Evolutionary conservation across 805 yeast species (phyloP), one percentile per base, ranked within the genome.

Genomic region (Wickerhamomyces mucosus): DNA sequence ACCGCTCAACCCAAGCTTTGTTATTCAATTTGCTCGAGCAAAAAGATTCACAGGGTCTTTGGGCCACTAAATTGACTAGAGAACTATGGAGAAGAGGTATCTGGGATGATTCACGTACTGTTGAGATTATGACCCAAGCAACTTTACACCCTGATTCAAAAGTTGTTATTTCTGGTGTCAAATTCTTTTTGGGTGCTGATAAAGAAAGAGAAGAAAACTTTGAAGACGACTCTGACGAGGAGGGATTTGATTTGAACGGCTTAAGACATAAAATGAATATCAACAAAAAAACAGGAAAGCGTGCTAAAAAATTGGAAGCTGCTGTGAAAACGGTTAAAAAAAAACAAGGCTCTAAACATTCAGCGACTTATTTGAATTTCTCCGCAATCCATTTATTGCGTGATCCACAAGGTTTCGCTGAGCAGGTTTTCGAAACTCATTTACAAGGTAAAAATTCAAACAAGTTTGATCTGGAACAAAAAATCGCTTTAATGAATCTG

Each of bases 381-480:
- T 79, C 94, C 31, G 99, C 98, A 21, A 78, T 92, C 33, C 99
- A 92, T 57, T 61, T 92, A 36, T 67, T 92, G 33, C 74, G 96
- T 54, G 98, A 92, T 53, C 98, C 99, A 8, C 99, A 92, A 56
- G 95, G 95, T 5, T 92, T 92, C 59, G 95, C 97, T 7, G 98
- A 92, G 42, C 71, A 65, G 37, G 62, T 92, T 34, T 92, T 76
- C 49, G 69, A 72, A 18, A 71, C 64, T 27, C 94, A 86, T 50
- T 59, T 89, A 37, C 68, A 78, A 29, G 72, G 80, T 26, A 79
- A 80, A 45, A 75, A 69, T 37, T 63, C 75, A 15, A 78, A 78
- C 53, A 75, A 72, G 46, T 80, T 82, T 47, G 78, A 75, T 49
- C 63, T 89, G 47, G 96, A 89, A 38, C 96, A 89, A 54, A 85